Percentiles rank a stretch among this genome's conserved stretches.
These are phyloP conservation scores for Saitozyma sp. DNA, from an alignment of 768 basidiomycete genomes.

Conservation along the genomic window DNA sequence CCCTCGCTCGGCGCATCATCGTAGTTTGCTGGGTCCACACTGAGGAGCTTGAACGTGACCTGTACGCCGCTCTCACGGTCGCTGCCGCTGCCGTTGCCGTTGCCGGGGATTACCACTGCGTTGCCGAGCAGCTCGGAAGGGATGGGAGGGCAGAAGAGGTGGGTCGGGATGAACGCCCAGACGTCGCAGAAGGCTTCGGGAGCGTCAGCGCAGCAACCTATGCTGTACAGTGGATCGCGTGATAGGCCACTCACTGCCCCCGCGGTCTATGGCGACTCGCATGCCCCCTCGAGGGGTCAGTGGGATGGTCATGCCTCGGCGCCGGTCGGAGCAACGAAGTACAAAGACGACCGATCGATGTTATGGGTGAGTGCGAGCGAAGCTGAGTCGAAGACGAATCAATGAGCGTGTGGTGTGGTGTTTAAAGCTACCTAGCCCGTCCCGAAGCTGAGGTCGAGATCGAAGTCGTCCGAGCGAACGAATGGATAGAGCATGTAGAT, in stretches of 20 bases:
- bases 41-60: slow-evolving; percentile 41
- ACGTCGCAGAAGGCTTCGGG: slow-evolving; percentile 31
- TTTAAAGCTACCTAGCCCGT: too few relatives aligned
- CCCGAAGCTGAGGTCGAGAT: too few relatives aligned
- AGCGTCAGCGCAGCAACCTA: too few relatives aligned
- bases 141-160: slow-evolving; percentile 1
- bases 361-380: too few relatives aligned
- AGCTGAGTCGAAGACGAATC: too few relatives aligned
- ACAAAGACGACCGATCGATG: too few relatives aligned
- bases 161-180: slow-evolving; percentile 28
- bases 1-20: slow-evolving; percentile 21
- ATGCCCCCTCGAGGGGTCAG: not conserved
- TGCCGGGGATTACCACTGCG: slow-evolving; percentile 26
- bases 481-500: too few relatives aligned
- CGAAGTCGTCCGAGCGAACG: too few relatives aligned
- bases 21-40: slow-evolving; percentile 13
- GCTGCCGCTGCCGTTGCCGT: slow-evolving; percentile 5
- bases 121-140: slow-evolving; percentile 24
- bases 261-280: slow-evolving; percentile 47
- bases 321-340: too few relatives aligned
- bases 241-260: slow-evolving; percentile 59
- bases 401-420: too few relatives aligned
- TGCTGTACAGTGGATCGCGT: too few relatives aligned
- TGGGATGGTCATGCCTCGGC: too few relatives aligned
- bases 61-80: slow-evolving; percentile 10